Evolutionary conservation across 1,139 yeast genomes (phyloP), one percentile per base, ranked within the genome.

Genomic region (Arxiozyma telluris): DNA sequence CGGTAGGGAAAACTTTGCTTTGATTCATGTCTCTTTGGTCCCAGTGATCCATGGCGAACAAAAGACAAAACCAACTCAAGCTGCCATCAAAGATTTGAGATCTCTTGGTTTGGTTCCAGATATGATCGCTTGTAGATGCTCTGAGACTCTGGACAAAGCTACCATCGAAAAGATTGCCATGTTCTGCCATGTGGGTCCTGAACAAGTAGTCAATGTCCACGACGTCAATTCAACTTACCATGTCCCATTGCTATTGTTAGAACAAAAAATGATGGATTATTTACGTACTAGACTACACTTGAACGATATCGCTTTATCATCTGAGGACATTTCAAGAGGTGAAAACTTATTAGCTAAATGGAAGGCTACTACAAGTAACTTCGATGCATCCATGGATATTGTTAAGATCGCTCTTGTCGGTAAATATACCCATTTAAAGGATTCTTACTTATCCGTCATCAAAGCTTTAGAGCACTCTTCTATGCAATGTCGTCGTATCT

Each of bases 1-100:
- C 59, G 98, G 98, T 23, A 75, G 78, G 58, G 96, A 88, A 58
- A 93, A 88, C 75, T 93, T 94, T 74, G 96, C 97, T 20, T 79
- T 94, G 69, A 89, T 93, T 66, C 99, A 93, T 66, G 99, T 93
- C 55, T 91, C 98, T 50, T 79, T 93, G 63, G 98, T 93, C 48
- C 98, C 98, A 44, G 98, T 93, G 53, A 93, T 93, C 66, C 96
- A 90, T 62, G 98, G 98, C 57, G 99, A 93, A 76, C 96, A 93
- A 74, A 93, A 93, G 79, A 93, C 99, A 51, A 93, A 93, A 75
- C 99, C 99, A 55, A 93, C 99, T 12, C 99, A 93, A 76, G 98
- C 98, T 58, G 99, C 99, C 48, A 87, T 94, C 67, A 89, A 90
- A 71, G 98, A 93, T 71, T 80, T 93, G 73, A 84, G 99, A 75